These are phyloP conservation scores for Aspergillus costaricaensis DNA, from an alignment of 2,329 filamentous ascomycete species.

Conservation along the genomic window DNA sequence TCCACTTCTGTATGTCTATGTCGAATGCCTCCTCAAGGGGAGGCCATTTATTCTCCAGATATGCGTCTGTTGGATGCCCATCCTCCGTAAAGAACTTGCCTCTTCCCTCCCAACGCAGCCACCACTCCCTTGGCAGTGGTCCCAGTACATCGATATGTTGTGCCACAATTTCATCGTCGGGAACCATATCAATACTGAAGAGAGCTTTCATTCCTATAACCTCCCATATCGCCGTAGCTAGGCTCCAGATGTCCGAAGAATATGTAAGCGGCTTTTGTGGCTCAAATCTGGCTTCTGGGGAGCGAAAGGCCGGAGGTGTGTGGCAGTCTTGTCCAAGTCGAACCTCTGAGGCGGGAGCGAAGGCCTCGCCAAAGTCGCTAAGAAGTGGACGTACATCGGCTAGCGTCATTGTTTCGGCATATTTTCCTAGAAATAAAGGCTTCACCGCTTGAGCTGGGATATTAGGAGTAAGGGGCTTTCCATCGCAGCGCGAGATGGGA, in stretches of 20 bases:
- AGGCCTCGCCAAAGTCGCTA: slow-evolving; percentile 32
- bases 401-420: slow-evolving; percentile 29
- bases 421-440: slow-evolving; percentile 32
- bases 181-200: slow-evolving; percentile 20
- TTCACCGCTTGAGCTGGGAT: slow-evolving; percentile 29
- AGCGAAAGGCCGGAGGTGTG: slow-evolving; percentile 18
- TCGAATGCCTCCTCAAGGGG: slow-evolving; percentile 14
- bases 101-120: slow-evolving; percentile 19
- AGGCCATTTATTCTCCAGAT: slow-evolving; percentile 14
- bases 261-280: slow-evolving; percentile 21
- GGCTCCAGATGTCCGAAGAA: slow-evolving; percentile 31
- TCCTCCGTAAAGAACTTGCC: slow-evolving; percentile 17
- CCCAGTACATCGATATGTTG: slow-evolving; percentile 28
- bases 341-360: slow-evolving; percentile 19
- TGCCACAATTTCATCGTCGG: slow-evolving; percentile 20
- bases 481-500: slow-evolving; percentile 26
- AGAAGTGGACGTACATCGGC: slow-evolving; percentile 34
- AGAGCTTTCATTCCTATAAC: slow-evolving; percentile 30
- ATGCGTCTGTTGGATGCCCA: slow-evolving; percentile 14
- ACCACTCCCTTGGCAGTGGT: slow-evolving; percentile 22
- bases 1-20: slow-evolving; percentile 15
- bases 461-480: slow-evolving; percentile 27
- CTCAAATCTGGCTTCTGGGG: slow-evolving; percentile 23
- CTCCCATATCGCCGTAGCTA: slow-evolving; percentile 31
- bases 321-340: slow-evolving; percentile 27